Base-by-base conservation (phyloP, 2,329 filamentous ascomycete species). In the Lachnellula arida region DNA sequence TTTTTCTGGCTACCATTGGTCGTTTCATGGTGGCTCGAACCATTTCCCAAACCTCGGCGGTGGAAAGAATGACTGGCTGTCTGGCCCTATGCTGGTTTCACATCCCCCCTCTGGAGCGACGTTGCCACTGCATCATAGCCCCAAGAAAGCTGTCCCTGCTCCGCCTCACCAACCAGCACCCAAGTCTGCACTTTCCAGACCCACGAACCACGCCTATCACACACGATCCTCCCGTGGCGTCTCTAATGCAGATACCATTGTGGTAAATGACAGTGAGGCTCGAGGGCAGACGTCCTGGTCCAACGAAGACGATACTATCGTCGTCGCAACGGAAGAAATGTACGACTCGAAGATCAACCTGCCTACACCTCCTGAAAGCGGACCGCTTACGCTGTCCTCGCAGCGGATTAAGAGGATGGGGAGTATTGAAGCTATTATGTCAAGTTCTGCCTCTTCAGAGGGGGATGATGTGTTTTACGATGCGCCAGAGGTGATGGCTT, bases 401-500 rank as follows among this genome's bases (percentile, higher is more conserved):
- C 32, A 59, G 48, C 53, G 63, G 9, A 67, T 66, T 37, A 66
- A 67, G 56, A 51, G 60, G 19, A 60, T 61, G 42, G 57, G 65
- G 11, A 65, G 60, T 37, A 65, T 68, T 34, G 61, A 54, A 2
- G 55, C 56, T n/a, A 63, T 68, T 25, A 48, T 68, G 42, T 64
- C 57, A 32, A 61, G 59, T 43, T 48, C 54, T 35, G 56, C 56
- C 28, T 19, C 42, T 12, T 44, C 42, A 5, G 58, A 60, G 44
- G 44, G 51, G 22, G 46, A 35, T 0, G 56, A 57, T 51, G 58
- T 59, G 12, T 65, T 60, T 61, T 60, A 65, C 43, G 62, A 64
- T 59, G 63, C 63, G 11, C 37, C 46, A 19, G 63, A 65, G 51
- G 55, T 54, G 14, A 23, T 52, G 40, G 25, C 47, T 17, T 50